phyloP scores from a whole-genome alignment of 164 flowering plant genomes.

The Magnolia officinalis region DNA sequence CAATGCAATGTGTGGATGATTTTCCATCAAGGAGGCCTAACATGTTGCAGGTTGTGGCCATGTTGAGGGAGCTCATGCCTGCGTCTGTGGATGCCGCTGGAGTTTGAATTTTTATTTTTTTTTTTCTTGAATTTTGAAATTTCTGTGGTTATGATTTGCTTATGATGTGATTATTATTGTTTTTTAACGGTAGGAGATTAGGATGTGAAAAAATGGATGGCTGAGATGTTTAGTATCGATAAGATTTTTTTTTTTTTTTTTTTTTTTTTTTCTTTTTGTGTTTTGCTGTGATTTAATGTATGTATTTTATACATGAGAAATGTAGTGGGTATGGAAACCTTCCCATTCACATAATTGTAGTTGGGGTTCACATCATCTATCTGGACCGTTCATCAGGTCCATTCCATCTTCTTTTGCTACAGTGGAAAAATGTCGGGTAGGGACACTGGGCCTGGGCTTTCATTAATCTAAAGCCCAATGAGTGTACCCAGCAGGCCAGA shows the following conservation, averaged over 20 bases:
- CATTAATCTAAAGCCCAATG: too few species aligned
- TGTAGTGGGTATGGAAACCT: too few species aligned
- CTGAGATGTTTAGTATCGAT: background rate
- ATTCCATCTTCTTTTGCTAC: too few species aligned
- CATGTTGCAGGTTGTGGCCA: constrained; percentile 80
- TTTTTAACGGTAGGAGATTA: constrained; percentile 3
- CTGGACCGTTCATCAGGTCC: too few species aligned
- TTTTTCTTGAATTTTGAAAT: background rate
- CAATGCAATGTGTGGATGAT: constrained; percentile 78
- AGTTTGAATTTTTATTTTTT: background rate
- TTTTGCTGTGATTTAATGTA: background rate
- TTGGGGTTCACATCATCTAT: too few species aligned
- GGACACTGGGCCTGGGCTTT: too few species aligned
- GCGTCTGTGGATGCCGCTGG: background rate
- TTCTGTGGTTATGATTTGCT: background rate
- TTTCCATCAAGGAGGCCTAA: constrained; percentile 84
- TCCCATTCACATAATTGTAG: too few species aligned
- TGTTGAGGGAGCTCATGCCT: constrained; percentile 68
- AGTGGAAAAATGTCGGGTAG: too few species aligned
- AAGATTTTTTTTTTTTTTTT: background rate
- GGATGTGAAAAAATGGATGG: constrained; percentile 2
- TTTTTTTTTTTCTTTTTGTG: background rate
- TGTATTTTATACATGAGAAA: background rate
- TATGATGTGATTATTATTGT: background rate
- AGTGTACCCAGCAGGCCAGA: too few species aligned